Evolutionary conservation across 2,329 filamentous ascomycete species (phyloP).

Genomic region (Onygena corvina): DNA sequence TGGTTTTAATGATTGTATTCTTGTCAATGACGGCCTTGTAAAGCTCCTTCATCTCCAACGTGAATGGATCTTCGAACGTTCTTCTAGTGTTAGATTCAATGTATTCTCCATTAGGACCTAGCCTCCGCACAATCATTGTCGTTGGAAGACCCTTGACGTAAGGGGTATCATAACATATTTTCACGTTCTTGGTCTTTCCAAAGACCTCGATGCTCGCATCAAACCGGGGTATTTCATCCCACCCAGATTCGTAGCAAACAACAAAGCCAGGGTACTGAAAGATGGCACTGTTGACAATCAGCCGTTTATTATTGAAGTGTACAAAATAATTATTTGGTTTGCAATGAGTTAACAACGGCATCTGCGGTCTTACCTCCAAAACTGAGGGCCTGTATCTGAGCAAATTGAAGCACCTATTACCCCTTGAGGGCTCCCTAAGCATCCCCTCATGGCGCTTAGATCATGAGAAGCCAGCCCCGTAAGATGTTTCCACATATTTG

Average conservation of each 20-base stretch:
- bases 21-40: slow-evolving; percentile 27
- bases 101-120: slow-evolving; percentile 26
- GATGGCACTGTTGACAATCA: slow-evolving; percentile 23
- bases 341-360: neutral
- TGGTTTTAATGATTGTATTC: slow-evolving; percentile 33
- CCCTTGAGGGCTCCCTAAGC: slow-evolving; percentile 37
- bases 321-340: no score
- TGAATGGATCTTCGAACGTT: slow-evolving; percentile 40
- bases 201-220: slow-evolving; percentile 35
- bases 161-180: slow-evolving; percentile 45
- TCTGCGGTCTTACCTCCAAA: slow-evolving; percentile 21
- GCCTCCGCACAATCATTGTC: slow-evolving; percentile 39
- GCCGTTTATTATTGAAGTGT: slow-evolving; percentile 8
- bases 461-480: slow-evolving; percentile 43
- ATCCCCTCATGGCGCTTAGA: slow-evolving; percentile 43
- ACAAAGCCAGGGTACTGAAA: slow-evolving; percentile 34
- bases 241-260: slow-evolving; percentile 46
- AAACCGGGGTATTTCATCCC: slow-evolving; percentile 38
- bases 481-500: slow-evolving; percentile 31
- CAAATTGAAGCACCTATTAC: slow-evolving; percentile 32
- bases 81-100: slow-evolving; percentile 32
- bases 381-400: slow-evolving; percentile 20
- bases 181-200: slow-evolving; percentile 41
- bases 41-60: slow-evolving; percentile 33
- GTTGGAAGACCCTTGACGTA: slow-evolving; percentile 49